phyloP scores from a whole-genome alignment of 805 yeast genomes.

The Grigorovia jiainica region DNA sequence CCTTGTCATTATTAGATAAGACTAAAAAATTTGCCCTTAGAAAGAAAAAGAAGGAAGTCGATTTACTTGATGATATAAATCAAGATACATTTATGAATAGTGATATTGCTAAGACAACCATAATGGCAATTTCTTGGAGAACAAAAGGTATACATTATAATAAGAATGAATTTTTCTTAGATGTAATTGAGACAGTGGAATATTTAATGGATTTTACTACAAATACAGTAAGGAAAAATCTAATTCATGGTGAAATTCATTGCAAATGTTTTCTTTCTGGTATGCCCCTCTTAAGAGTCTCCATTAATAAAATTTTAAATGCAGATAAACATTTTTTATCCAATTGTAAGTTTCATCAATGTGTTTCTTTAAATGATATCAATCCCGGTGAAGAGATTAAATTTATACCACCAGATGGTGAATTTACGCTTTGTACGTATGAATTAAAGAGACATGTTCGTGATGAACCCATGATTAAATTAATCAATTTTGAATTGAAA shows the following conservation, averaged over 20 bases:
- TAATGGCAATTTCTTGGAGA: constrained; percentile 81
- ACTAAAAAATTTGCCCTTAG: background rate
- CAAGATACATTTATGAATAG: constrained; percentile 45
- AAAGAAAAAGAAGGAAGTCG: constrained; percentile 1
- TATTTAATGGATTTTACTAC: constrained; percentile 54
- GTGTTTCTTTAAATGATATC: constrained; percentile 65
- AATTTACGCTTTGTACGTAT: constrained; percentile 47
- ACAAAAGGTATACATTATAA: constrained; percentile 81
- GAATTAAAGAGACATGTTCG: constrained; percentile 26
- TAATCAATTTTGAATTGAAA: constrained; percentile 17
- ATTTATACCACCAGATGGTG: constrained; percentile 88
- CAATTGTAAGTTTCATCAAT: constrained; percentile 78
- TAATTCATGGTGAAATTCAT: constrained; percentile 61
- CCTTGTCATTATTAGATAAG: constrained; percentile 1
- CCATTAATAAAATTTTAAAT: constrained; percentile 56
- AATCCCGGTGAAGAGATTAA: constrained; percentile 46
- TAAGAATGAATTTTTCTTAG: constrained; percentile 84
- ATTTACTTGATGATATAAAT: constrained; percentile 1
- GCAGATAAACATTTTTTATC: constrained; percentile 37
- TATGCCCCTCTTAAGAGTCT: constrained; percentile 76
- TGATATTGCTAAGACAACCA: constrained; percentile 65
- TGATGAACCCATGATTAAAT: constrained; percentile 32
- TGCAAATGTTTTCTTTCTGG: constrained; percentile 77
- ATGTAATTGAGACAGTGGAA: constrained; percentile 67
- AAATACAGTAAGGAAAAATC: constrained; percentile 53